These are phyloP conservation scores for Thermoascus crustaceus DNA, from an alignment of 2,329 filamentous ascomycete species.

Conservation along the genomic window DNA sequence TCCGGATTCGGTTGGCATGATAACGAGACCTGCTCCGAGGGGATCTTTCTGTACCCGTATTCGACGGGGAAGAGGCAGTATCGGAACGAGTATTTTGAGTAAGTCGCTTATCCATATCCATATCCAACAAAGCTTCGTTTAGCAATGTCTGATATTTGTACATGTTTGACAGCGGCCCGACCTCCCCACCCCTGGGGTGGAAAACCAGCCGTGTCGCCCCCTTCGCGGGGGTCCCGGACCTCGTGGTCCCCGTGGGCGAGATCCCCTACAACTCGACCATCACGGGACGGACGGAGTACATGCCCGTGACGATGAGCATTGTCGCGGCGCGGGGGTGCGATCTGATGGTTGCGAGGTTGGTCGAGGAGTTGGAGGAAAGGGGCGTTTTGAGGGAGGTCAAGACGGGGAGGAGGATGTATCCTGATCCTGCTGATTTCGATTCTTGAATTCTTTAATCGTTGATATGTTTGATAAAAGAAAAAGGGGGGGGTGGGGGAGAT, in stretches of 20 bases:
- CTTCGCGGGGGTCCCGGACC: slow-evolving; percentile 19
- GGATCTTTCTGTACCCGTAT: slow-evolving; percentile 22
- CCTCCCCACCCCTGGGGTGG: slow-evolving; percentile 15
- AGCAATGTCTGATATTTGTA: background rate
- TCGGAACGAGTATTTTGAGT: slow-evolving; percentile 13
- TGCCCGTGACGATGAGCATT: slow-evolving; percentile 27
- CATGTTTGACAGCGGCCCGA: slow-evolving; percentile 8
- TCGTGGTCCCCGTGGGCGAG: slow-evolving; percentile 20
- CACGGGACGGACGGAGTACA: slow-evolving; percentile 19
- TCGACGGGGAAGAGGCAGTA: slow-evolving; percentile 13
- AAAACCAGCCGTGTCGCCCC: slow-evolving; percentile 13
- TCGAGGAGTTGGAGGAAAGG: slow-evolving; percentile 16
- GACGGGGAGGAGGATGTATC: slow-evolving; percentile 11
- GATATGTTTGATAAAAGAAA: too few relatives aligned
- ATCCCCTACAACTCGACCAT: slow-evolving; percentile 18
- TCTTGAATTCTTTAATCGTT: too few relatives aligned
- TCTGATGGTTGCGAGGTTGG: slow-evolving; percentile 21
- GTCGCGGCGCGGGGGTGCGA: slow-evolving; percentile 25
- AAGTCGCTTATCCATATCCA: slow-evolving; percentile 1
- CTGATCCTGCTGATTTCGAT: too few relatives aligned
- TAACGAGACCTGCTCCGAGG: slow-evolving; percentile 22
- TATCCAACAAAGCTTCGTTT: slow-evolving; percentile 2
- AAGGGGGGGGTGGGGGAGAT: too few relatives aligned
- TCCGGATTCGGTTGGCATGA: slow-evolving; percentile 15
- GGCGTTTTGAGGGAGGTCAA: slow-evolving; percentile 18